Evolutionary conservation across 805 yeast species (phyloP), one percentile per base, ranked within the genome.

Genomic region (Starmerella bacillaris): DNA sequence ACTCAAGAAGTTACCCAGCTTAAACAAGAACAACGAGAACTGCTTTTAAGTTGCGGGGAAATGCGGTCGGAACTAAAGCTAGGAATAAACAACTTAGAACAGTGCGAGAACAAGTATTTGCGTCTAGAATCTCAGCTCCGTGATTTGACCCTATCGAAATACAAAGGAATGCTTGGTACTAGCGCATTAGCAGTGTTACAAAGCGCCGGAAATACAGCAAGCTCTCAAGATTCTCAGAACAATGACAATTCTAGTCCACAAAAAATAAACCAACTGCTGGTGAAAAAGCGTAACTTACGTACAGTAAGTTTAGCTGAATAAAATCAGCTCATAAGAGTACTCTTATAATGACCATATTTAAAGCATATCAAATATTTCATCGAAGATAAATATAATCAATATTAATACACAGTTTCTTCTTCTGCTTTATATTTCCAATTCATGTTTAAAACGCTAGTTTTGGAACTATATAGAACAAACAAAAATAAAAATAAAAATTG

Each of bases 261-360:
- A n/a, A n/a, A n/a, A n/a, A n/a, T n/a, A n/a, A n/a, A n/a, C n/a
- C 32, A 30, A 9, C 33, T 45, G 9, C 30, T 41, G 22, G 37
- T 47, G 14, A 48, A 48, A 21, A 47, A 47, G 34, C 46, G 51
- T 11, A 49, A 47, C 31, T 36, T 46, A 30, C 36, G 51, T 12
- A 47, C 50, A 12, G 46, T 46, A 17, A 47, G 51, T 34, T 21
- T 40, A 21, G 44, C 44, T 22, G 32, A 26, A 22, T 22, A n/a
- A 22, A 11, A 22, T n/a, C 9, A 22, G n/a, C n/a, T n/a, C n/a
- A n/a, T n/a, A n/a, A n/a, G n/a, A n/a, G n/a, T n/a, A n/a, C n/a
- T n/a, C n/a, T n/a, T n/a, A n/a, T n/a, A n/a, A n/a, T n/a, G n/a
- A n/a, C n/a, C n/a, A n/a, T n/a, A n/a, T n/a, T n/a, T n/a, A n/a